Percentiles rank a stretch among this genome's conserved stretches.
These are phyloP conservation scores for Paradendryphiella salina DNA, from an alignment of 2,329 filamentous ascomycete species.

Conservation along the genomic window DNA sequence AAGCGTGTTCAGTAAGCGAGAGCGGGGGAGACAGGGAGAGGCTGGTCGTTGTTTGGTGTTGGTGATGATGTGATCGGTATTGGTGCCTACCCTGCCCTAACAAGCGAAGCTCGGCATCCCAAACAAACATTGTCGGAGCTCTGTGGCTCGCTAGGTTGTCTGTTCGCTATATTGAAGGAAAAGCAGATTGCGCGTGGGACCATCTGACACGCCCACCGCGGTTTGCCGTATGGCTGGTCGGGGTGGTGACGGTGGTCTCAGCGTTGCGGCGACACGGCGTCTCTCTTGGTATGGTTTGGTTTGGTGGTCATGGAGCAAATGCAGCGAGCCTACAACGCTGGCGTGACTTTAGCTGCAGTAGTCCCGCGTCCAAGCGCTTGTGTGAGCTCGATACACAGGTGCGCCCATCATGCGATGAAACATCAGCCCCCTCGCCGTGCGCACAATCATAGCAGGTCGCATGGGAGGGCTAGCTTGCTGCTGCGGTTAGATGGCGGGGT, in stretches of 20 bases:
- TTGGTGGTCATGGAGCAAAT: conserved; percentile 7
- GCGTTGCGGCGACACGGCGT: conserved; percentile 2
- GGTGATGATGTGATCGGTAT: neutral
- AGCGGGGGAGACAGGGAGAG: neutral
- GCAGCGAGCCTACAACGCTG: conserved; percentile 1
- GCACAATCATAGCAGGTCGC: too few relatives aligned
- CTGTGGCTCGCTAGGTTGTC: neutral
- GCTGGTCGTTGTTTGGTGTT: neutral
- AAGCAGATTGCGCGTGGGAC: conserved; percentile 1
- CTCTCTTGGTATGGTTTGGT: conserved; percentile 6
- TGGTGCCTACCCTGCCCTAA: neutral
- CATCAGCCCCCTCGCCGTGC: too few relatives aligned
- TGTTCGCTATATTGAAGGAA: neutral
- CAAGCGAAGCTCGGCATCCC: conserved; percentile 7
- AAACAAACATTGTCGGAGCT: conserved; percentile 11
- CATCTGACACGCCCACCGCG: neutral
- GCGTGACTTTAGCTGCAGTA: conserved; percentile 17
- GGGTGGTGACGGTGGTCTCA: neutral
- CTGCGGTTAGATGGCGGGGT: neutral
- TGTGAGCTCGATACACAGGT: neutral
- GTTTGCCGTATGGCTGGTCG: neutral
- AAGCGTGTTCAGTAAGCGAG: conserved; percentile 4
- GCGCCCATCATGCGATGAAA: neutral
- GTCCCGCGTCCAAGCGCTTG: conserved; percentile 12
- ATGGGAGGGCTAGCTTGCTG: too few relatives aligned